These are phyloP conservation scores for Pseudocercospora eumusae DNA, from an alignment of 2,329 filamentous ascomycete genomes.

Conservation along the genomic window DNA sequence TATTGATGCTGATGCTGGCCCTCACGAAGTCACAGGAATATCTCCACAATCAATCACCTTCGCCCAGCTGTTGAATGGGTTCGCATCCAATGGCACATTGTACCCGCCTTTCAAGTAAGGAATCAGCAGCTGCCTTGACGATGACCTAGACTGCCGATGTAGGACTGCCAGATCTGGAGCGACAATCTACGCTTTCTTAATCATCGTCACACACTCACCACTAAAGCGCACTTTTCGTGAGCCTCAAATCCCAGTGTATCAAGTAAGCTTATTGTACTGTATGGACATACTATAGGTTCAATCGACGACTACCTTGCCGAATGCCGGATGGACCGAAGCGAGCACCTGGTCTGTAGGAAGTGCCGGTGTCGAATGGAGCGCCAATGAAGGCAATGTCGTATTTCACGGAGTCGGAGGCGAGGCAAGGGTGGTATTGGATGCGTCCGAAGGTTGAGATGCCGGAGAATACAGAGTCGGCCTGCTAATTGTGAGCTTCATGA, in stretches of 20 bases:
- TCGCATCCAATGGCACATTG: slow-evolving; percentile 74
- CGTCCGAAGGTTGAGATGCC: slow-evolving; percentile 85
- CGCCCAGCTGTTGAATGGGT: slow-evolving; percentile 19
- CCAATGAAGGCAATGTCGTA: slow-evolving; percentile 60
- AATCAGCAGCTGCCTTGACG: neutral
- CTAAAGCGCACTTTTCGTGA: slow-evolving; percentile 60
- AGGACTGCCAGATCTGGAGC: neutral
- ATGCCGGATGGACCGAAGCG: slow-evolving; percentile 88
- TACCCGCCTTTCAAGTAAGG: slow-evolving; percentile 63
- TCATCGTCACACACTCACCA: slow-evolving; percentile 40
- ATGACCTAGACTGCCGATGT: neutral
- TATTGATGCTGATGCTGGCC: slow-evolving; percentile 13
- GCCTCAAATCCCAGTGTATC: slow-evolving; percentile 42
- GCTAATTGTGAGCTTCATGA: slow-evolving; percentile 7
- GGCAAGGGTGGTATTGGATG: slow-evolving; percentile 73
- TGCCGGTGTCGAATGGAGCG: slow-evolving; percentile 54
- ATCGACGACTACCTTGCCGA: slow-evolving; percentile 79
- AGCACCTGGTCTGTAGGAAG: slow-evolving; percentile 50
- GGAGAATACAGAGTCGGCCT: slow-evolving; percentile 87
- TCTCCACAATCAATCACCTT: slow-evolving; percentile 86
- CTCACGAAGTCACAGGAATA: slow-evolving; percentile 81
- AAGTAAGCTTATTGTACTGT: slow-evolving; percentile 37
- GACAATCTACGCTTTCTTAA: neutral
- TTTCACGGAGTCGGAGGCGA: slow-evolving; percentile 67
- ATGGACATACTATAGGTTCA: slow-evolving; percentile 88